Base-by-base conservation (phyloP, 2,329 filamentous ascomycete genomes). In the Cercospora janseana region DNA sequence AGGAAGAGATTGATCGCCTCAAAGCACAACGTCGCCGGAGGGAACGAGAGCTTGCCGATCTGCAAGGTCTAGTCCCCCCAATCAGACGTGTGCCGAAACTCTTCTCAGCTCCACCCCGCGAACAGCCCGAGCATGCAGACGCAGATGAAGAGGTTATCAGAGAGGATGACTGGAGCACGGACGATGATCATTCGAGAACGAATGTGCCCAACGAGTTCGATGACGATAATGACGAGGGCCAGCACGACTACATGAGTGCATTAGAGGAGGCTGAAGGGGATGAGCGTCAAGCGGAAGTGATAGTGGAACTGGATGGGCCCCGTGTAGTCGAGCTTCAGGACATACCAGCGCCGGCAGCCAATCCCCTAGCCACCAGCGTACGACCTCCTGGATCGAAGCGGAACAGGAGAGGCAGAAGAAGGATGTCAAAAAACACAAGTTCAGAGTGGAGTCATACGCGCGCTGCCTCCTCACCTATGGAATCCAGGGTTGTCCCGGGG, bases 101-200 rank as follows among this genome's bases (percentile, higher is more conserved):
- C 3, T 31, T 32, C 10, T 27, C 41, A 10, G 27, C 16, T 4
- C 40, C 29, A 4, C 20, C 20, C 9, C 18, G n/a, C 10, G 4
- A 12, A 6, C 31, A 26, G 20, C 16, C 31, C 9, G 27, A 34
- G 7, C 4, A 18, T 15, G 40, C 45, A n/a, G 31, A 43, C 21
- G 51, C 41, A 16, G 51, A 53, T 26, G 51, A 53, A 15, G 51
- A 49, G 15, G 46, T 53, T 5, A 32, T 53, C 12, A 13, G 51
- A 16, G 45, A 53, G 9, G 51, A 53, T 15, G 51, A 48, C 37
- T 52, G 46, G 35, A 28, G 24, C 13, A 52, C 49, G 3, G 44
- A 41, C 20, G 49, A 52, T 6, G 49, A 43, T 18, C 43, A 43
- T 28, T 16, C 9, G 35, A 31, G 27, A 5, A 24, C 13, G 4